Base-by-base conservation (phyloP, 495 filamentous ascomycete genomes). In the Articulospora tetracladia region DNA sequence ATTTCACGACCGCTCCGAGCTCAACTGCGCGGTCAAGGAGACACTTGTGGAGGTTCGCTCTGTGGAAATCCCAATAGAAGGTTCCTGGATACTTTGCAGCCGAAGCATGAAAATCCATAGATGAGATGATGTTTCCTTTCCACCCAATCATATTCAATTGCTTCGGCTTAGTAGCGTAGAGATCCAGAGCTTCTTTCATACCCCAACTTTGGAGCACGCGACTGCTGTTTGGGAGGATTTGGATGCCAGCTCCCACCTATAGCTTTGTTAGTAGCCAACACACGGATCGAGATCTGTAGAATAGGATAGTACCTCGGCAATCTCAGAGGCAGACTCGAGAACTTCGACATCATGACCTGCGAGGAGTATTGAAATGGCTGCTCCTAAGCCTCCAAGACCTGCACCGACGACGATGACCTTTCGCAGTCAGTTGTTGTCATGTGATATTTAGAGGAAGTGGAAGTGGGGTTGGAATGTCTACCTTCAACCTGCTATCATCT, bases 341-440 rank as follows among this genome's bases (percentile, higher is more conserved):
- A 91, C 75, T 1, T 71, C 66, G 19, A 90, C 84, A 12, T 68
- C 61, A 70, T 90, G 87, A 17, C 86, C 86, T 8, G 81, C 73
- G 15, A 83, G 76, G 6, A 78, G 74, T 61, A 78, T 73, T 12
- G 82, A 74, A 62, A 90, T 87, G 4, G 87, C 86, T 0, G 85
- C 79, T 17, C 79, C 80, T 20, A 91, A 76, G 3, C 88, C 88
- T 39, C 81, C 80, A n/a, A 91, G 78, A 19, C 87, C 87, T 8
- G 85, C 87, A 19, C 87, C 87, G 22, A 88, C 74, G 2, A 91
- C 78, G 20, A 86, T 76, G 26, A 81, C 69, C 69, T 82, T 25
- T 55, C 20, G 6, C 11, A 17, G 57, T 59, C 13, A 59, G n/a
- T 19, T 15, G 39, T 49, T 20, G 34, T 57, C 36, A 39, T 1